Base-by-base conservation (phyloP, 2,329 filamentous ascomycete species). In the Dothideomycetidae sp. region DNA sequence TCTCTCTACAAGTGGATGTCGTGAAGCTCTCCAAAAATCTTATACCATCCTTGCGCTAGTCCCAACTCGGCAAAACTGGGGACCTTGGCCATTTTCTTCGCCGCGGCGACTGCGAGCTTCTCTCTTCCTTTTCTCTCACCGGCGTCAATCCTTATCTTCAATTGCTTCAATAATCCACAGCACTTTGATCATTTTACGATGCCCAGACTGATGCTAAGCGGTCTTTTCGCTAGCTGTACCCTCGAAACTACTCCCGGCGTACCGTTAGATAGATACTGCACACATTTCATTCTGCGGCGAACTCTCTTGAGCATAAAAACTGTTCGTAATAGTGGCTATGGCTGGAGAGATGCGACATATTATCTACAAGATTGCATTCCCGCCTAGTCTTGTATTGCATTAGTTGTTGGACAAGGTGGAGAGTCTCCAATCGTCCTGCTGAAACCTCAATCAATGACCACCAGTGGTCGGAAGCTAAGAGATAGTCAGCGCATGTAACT, bases 151-250 rank as follows among this genome's bases (percentile, higher is more conserved):
- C 86, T 93, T 94, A 94, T 93, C 86, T 73, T 86, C 83, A 85
- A 76, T 73, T 77, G 68, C 71, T 68, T 53, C 68, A 57, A 62
- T 60, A 62, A 62, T 59, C 62, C 66, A 74, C 71, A 80, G 76
- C 71, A 75, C 78, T 72, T 72, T 83, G 84, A 86, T 76, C 86
- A 93, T 93, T 90, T 71, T 75, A 62, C 62, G 66, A 75, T 90
- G 86, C 82, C 82, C 59, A 93, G 81, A 93, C 57, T 58, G 66
- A 81, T n/a, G n/a, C 23, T 7, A 63, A 58, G 77, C 80, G 82
- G 80, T 79, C 80, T 82, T 85, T 85, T 93, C 86, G 86, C 86
- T 94, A 94, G 81, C 85, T 75, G 81, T 78, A 78, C 81, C 83
- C 85, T 81, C 73, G 63, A 63, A 56, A 58, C 59, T 62, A 7